These are phyloP conservation scores for Pyrus betulifolia DNA, from an alignment of 306 rosid genomes.

Conservation along the genomic window DNA sequence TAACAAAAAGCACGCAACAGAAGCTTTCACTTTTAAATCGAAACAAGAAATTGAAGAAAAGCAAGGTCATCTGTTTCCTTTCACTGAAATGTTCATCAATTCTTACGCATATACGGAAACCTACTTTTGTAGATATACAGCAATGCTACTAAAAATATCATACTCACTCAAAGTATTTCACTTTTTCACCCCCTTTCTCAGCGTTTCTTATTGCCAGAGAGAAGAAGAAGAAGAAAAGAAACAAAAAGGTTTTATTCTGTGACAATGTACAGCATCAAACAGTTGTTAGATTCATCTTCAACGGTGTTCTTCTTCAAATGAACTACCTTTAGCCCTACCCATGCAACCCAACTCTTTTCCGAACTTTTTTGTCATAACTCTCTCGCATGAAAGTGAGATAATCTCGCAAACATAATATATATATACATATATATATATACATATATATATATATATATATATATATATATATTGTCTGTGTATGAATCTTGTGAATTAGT, in stretches of 20 bases:
- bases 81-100: not conserved
- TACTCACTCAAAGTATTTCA: not conserved
- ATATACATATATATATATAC: too few species aligned
- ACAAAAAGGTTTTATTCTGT: not conserved
- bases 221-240: not conserved
- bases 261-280: not conserved
- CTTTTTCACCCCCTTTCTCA: slow-evolving; percentile 1
- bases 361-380: too few species aligned
- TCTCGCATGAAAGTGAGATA: not conserved
- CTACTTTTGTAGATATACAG: not conserved
- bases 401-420: too few species aligned
- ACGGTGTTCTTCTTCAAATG: not conserved
- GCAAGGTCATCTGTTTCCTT: not conserved
- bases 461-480: too few species aligned
- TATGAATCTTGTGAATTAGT: too few species aligned
- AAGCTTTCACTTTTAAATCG: not conserved
- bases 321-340: not conserved
- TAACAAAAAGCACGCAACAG: not conserved
- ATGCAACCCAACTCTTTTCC: not conserved
- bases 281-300: not conserved
- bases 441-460: too few species aligned
- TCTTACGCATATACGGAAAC: slow-evolving; percentile 4
- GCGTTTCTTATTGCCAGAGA: not conserved
- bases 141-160: not conserved
- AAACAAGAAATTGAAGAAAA: not conserved